phyloP scores from a whole-genome alignment of 495 filamentous ascomycete species.

The Ramalina intermedia region DNA sequence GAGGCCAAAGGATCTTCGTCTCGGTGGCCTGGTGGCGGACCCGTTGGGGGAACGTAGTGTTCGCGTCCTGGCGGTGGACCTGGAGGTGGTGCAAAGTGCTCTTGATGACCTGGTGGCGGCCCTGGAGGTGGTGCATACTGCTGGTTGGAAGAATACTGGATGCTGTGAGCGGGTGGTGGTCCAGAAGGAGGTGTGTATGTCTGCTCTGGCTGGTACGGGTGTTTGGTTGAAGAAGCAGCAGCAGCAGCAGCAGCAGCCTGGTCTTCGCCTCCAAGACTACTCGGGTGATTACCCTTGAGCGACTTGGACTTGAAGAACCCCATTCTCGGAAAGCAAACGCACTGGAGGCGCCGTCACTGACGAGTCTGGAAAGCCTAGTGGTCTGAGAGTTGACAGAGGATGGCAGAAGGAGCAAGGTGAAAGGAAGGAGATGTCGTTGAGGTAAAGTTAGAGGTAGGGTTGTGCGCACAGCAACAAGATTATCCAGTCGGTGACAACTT shows the following conservation, averaged over 20 bases:
- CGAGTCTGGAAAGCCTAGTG: neutral
- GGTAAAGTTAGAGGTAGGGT: too few species aligned
- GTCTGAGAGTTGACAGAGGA: too few species aligned
- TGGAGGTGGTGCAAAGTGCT: constrained; percentile 5
- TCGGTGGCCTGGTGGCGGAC: constrained; percentile 15
- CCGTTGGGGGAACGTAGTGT: constrained; percentile 18
- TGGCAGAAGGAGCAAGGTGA: too few species aligned
- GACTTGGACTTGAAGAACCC: constrained; percentile 15
- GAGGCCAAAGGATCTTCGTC: constrained; percentile 8
- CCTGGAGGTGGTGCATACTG: constrained; percentile 12
- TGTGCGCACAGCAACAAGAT: too few species aligned
- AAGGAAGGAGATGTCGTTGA: too few species aligned
- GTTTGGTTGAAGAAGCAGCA: neutral
- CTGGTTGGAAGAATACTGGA: neutral
- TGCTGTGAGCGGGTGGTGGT: constrained; percentile 1
- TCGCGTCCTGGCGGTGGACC: neutral
- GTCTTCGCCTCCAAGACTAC: neutral
- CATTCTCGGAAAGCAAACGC: constrained; percentile 1
- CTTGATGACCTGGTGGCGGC: constrained; percentile 25
- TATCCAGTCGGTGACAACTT: too few species aligned
- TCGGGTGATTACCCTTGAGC: constrained; percentile 10
- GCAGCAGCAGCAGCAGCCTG: too few species aligned
- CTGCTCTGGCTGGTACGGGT: neutral
- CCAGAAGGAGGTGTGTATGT: constrained; percentile 3
- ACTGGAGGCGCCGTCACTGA: neutral